Conservation (phyloP, 106 monocot genomes). For the Allium sativum region DNA sequence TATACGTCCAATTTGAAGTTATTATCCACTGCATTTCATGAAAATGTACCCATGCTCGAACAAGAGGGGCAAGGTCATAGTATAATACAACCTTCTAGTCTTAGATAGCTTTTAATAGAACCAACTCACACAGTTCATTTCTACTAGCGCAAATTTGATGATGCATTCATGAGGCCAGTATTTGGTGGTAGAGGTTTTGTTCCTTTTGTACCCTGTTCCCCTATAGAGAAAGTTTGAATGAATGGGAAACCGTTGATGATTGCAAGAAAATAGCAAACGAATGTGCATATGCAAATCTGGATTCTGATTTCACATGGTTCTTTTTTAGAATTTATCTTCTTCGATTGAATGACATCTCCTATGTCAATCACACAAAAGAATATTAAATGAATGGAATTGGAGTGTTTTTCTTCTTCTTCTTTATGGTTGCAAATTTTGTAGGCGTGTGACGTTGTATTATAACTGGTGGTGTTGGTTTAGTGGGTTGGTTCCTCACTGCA, state of each 20-base stretch:
- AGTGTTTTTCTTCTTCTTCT: not conserved
- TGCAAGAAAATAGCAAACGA: not conserved
- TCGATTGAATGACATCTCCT: too few relatives aligned
- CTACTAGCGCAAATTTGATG: slow-evolving; percentile 88
- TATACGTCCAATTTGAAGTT: slow-evolving; percentile 51
- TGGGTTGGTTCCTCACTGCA: too few relatives aligned
- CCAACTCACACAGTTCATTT: slow-evolving; percentile 64
- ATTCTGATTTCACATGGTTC: not conserved
- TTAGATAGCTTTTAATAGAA: slow-evolving; percentile 68
- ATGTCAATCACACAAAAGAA: too few relatives aligned
- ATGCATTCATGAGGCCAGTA: slow-evolving; percentile 70
- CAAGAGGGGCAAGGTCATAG: not conserved
- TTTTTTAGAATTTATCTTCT: not conserved
- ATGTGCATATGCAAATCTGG: not conserved
- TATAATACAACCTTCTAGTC: slow-evolving; percentile 38
- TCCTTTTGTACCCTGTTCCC: slow-evolving; percentile 74
- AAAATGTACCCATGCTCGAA: slow-evolving; percentile 38
- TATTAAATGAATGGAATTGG: too few relatives aligned
- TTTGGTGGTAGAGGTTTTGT: slow-evolving; percentile 86
- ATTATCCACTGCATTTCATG: slow-evolving; percentile 37
- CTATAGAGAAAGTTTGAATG: slow-evolving; percentile 49
- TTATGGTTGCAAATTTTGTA: slow-evolving; percentile 15
- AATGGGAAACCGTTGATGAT: not conserved
- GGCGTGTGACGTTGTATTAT: too few relatives aligned
- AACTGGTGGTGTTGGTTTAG: too few relatives aligned